Percentiles rank a stretch among this genome's conserved stretches.
These are phyloP conservation scores for Vigna unguiculata DNA, from an alignment of 306 rosid genomes.

Conservation along the genomic window DNA sequence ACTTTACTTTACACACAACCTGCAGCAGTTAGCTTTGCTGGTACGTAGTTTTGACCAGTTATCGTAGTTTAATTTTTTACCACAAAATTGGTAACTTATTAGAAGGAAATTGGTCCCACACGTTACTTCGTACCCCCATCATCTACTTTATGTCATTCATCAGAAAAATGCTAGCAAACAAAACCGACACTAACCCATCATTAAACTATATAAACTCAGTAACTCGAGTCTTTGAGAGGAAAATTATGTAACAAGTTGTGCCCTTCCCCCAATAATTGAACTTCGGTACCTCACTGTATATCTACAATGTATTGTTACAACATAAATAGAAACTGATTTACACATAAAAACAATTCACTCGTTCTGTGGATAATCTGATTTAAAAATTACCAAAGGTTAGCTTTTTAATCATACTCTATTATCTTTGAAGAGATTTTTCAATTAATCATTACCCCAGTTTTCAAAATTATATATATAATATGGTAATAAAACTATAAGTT, in stretches of 20 bases:
- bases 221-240: background rate
- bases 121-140: background rate
- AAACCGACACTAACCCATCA: background rate
- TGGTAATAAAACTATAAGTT: too few species aligned
- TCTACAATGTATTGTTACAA: too few species aligned
- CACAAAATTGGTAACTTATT: background rate
- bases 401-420: too few species aligned
- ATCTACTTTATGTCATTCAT: background rate
- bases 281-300: background rate
- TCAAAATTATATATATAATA: too few species aligned
- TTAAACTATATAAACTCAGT: background rate
- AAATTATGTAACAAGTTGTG: background rate
- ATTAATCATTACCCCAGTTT: too few species aligned
- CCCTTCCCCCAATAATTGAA: background rate
- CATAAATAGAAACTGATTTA: too few species aligned
- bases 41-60: background rate
- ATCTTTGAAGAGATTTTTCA: too few species aligned
- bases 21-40: background rate
- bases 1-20: background rate
- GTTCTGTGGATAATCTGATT: too few species aligned
- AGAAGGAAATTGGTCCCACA: background rate
- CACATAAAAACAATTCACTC: too few species aligned
- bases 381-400: too few species aligned
- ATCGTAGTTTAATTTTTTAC: background rate
- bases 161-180: background rate